These are phyloP conservation scores for Phanerochaete sordida DNA, from an alignment of 768 basidiomycete genomes.

Conservation along the genomic window DNA sequence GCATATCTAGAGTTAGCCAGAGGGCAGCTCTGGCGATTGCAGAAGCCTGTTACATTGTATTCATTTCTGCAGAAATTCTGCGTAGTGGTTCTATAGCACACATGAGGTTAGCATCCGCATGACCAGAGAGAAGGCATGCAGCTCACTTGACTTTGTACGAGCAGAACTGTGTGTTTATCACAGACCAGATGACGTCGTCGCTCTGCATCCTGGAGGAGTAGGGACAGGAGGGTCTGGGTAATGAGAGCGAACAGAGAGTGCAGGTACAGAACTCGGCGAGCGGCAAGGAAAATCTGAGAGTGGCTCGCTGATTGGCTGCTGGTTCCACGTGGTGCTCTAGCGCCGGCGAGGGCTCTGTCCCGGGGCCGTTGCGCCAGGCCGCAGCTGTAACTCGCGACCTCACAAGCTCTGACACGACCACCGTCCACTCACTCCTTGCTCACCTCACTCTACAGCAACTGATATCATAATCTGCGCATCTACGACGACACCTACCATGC, in stretches of 20 bases:
- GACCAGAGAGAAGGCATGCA: background rate
- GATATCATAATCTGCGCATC: background rate
- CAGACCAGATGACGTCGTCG: constrained; percentile 99
- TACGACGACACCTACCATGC: background rate
- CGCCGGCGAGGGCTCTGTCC: background rate
- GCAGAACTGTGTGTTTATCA: constrained; percentile 93
- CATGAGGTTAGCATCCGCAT: constrained; percentile 2
- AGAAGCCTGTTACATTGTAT: constrained; percentile 97
- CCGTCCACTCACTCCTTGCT: background rate
- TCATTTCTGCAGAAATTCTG: constrained; percentile 99
- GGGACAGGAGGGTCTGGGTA: background rate
- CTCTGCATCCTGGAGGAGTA: constrained; percentile 57
- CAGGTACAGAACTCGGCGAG: background rate
- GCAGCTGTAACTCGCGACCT: background rate
- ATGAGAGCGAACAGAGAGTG: background rate
- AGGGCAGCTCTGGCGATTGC: constrained; percentile 93
- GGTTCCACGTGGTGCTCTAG: constrained; percentile 1
- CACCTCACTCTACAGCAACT: background rate
- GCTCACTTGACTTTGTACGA: constrained; percentile 99
- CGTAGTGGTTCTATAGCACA: constrained; percentile 68
- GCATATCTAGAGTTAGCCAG: constrained; percentile 98
- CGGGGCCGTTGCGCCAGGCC: background rate
- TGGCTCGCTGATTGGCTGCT: constrained; percentile 1
- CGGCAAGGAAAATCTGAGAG: constrained; percentile 7
- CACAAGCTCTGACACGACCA: background rate